Evolutionary conservation across 1,284 basidiomycete species (phyloP), one percentile per base, ranked within the genome.

Genomic region (Pterulicium gracile): DNA sequence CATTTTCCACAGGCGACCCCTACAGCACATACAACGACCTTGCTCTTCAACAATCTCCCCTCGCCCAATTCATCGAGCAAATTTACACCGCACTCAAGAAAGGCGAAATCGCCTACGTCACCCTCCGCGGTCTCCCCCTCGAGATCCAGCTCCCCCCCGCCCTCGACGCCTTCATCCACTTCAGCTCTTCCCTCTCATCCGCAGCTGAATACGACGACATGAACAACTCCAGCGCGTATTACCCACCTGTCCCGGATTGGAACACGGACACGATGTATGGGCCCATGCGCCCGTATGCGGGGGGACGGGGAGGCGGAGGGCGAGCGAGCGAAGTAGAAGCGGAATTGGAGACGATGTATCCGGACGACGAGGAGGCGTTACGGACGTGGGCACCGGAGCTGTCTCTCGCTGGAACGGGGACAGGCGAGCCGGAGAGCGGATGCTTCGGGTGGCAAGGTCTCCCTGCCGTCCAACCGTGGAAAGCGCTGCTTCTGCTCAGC

Each of bases 401-500:
- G 63, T 71, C 60, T 22, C 23, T 64, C 54, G 68, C 77, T 50
- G 83, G n/a, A n/a, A n/a, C n/a, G n/a, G n/a, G n/a, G n/a, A n/a
- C n/a, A n/a, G n/a, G n/a, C n/a, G n/a, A n/a, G n/a, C n/a, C n/a
- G n/a, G n/a, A n/a, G n/a, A n/a, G n/a, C n/a, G n/a, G n/a, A n/a
- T n/a, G n/a, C n/a, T 39, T 39, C 36, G 36, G 82, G 1, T 86
- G 83, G 80, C n/a, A n/a, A n/a, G 69, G 73, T 35, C 66, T 88
- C 1, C 84, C 85, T 3, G 66, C 75, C 7, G 68, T 97, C 7
- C 73, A 81, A n/a, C 93, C 94, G 2, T 97, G 94, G 94, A 93
- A 95, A 61, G 88, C 89, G 22, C 61, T 97, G 15, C 65, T 97
- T 3, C 70, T 92, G 18, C 61, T 96, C 22, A 82, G 87, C 52